Conservation (phyloP, 2,329 filamentous ascomycete species). For the Thelonectria discophora region DNA sequence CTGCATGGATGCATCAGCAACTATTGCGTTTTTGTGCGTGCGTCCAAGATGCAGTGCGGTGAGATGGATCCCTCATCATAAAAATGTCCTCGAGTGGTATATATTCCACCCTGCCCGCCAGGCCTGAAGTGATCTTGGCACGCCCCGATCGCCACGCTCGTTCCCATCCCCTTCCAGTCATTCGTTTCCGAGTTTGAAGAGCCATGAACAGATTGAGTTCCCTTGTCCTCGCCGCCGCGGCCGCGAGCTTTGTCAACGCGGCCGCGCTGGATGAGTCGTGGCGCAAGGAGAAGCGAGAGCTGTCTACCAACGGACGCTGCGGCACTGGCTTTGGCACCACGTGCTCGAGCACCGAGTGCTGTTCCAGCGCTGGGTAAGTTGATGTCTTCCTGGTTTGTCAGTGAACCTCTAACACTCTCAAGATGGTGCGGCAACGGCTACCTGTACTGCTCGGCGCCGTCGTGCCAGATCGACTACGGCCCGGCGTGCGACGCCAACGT, state of each 20-base stretch:
- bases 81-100: neutral
- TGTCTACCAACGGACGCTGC: constrained; percentile 54
- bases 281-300: constrained; percentile 29
- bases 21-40: neutral
- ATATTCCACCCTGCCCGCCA: neutral
- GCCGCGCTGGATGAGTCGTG: constrained; percentile 2
- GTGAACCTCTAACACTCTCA: constrained; percentile 7
- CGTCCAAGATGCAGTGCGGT: neutral
- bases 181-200: constrained; percentile 25
- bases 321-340: constrained; percentile 48
- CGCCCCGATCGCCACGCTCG: constrained; percentile 28
- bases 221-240: constrained; percentile 17
- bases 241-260: constrained; percentile 5
- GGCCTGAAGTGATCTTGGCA: constrained; percentile 1
- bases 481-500: constrained; percentile 68
- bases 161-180: constrained; percentile 31
- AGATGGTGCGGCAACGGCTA: constrained; percentile 64
- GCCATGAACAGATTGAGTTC: constrained; percentile 28
- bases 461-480: constrained; percentile 70
- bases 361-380: constrained; percentile 53
- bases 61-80: neutral
- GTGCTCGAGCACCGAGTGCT: constrained; percentile 50
- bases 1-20: neutral
- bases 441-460: constrained; percentile 68
- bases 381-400: neutral